Evolutionary conservation across 106 monocot genomes (phyloP).

Genomic region (Dioscorea alata): DNA sequence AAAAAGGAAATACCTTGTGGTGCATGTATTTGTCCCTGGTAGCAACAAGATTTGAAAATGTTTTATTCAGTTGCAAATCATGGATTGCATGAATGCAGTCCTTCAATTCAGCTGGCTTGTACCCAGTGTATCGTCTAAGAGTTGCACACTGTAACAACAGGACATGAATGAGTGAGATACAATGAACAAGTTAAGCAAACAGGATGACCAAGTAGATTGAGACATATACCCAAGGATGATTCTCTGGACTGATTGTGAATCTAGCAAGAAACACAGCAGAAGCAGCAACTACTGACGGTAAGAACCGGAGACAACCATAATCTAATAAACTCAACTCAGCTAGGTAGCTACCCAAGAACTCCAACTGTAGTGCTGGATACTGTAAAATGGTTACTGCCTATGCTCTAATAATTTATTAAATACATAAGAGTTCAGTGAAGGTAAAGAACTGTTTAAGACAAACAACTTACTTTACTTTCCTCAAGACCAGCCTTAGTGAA

Average conservation of each 20-base stretch:
- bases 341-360: conserved; percentile 57
- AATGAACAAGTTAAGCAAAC: neutral
- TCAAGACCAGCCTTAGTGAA: conserved; percentile 21
- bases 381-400: conserved; percentile 9
- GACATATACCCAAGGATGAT: conserved; percentile 58
- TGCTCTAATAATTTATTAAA: neutral
- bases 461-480: conserved; percentile 20
- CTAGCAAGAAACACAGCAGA: conserved; percentile 69
- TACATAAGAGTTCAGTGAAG: neutral
- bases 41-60: conserved; percentile 23
- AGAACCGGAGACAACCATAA: conserved; percentile 40
- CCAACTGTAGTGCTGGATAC: conserved; percentile 31
- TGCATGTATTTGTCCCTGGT: conserved; percentile 68
- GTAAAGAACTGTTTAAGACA: neutral
- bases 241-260: conserved; percentile 31
- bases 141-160: neutral
- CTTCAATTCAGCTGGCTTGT: conserved; percentile 43
- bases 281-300: conserved; percentile 57
- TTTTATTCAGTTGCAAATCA: conserved; percentile 49
- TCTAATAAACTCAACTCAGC: conserved; percentile 62
- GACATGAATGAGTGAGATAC: neutral
- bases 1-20: conserved; percentile 17
- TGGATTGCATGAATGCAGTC: conserved; percentile 46
- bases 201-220: neutral
- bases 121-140: conserved; percentile 31